A percentile compares a stretch with the other conserved stretches of the same genome.
Evolutionary conservation across 345 rosid genomes (phyloP).

Genomic region (Ceriops zippeliana): DNA sequence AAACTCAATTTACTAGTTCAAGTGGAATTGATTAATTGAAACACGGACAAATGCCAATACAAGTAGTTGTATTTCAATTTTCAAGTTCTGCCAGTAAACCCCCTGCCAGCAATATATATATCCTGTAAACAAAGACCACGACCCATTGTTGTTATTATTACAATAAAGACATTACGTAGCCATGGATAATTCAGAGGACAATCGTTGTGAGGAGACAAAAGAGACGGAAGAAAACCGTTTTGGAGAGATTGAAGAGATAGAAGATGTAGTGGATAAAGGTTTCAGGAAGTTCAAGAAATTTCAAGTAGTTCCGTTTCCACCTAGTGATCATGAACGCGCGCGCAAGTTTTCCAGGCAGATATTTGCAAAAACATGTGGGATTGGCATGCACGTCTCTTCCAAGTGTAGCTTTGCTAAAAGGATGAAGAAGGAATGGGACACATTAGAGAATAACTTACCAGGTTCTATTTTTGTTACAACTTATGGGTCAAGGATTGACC

Average conservation of each 20-base stretch:
- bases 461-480: conserved; percentile 5
- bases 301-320: background rate
- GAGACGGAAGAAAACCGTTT: background rate
- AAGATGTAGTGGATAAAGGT: conserved; percentile 8
- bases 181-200: too few species aligned
- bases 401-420: background rate
- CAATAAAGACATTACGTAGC: too few species aligned
- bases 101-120: too few species aligned
- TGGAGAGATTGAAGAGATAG: conserved; percentile 19
- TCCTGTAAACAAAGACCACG: too few species aligned
- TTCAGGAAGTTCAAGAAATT: conserved; percentile 14
- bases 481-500: conserved; percentile 6
- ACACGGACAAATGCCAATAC: too few species aligned
- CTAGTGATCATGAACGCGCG: conserved; percentile 3
- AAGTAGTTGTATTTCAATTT: too few species aligned
- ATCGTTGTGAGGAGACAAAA: too few species aligned
- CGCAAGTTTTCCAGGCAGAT: background rate
- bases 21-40: too few species aligned
- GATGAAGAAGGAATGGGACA: conserved; percentile 3
- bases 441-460: conserved; percentile 5
- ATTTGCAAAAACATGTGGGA: too few species aligned
- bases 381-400: background rate
- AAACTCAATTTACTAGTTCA: too few species aligned
- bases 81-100: too few species aligned
- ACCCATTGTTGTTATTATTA: too few species aligned